Evolutionary conservation across 306 rosid species (phyloP), one percentile per base, ranked within the genome.

Genomic region (Cucurbita moschata): DNA sequence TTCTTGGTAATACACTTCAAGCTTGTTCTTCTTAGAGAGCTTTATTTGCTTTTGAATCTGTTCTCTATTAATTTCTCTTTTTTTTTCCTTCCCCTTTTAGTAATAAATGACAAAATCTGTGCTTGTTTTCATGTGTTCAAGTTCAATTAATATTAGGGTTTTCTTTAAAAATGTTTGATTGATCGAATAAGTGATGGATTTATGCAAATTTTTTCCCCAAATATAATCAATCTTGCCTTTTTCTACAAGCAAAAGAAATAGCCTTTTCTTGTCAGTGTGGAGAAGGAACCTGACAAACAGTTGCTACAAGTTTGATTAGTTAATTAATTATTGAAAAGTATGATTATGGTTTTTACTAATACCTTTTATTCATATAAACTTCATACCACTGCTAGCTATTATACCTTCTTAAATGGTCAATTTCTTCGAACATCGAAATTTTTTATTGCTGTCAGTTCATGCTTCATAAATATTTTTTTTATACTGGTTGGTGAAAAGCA

Each of bases 1-100:
- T 77, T 54, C 86, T 82, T 82, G 86, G 76, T 65, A 54, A 62
- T 49, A 44, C 64, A 67, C 71, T 66, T 82, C 69, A 46, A 64
- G 81, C 23, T 53, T 77, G 47, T 43, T 67, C 62, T 53, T 43
- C 42, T 63, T 5, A 30, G 19, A 73, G 57, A 23, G 39, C 79
- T 66, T 69, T 65, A 15, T 59, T 21, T 73, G 42, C 60, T 79
- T 78, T 80, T 57, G 71, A 46, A 77, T 65, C 10, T 77, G 78
- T 75, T 75, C 78, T 46, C 55, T 66, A 10, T 64, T 4, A 1
- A 39, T 16, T n/a, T 39, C 26, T 68, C 7, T 44, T 76, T 43
- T 42, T 46, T 21, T 42, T 76, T 39, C 57, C 49, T 39, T 38
- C 39, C 7, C 37, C 19, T 11, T 10, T 42, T 42, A 43, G 21